phyloP scores from a whole-genome alignment of 192 early-diverging fungal species.

The Gryganskiella cystojenkinii region DNA sequence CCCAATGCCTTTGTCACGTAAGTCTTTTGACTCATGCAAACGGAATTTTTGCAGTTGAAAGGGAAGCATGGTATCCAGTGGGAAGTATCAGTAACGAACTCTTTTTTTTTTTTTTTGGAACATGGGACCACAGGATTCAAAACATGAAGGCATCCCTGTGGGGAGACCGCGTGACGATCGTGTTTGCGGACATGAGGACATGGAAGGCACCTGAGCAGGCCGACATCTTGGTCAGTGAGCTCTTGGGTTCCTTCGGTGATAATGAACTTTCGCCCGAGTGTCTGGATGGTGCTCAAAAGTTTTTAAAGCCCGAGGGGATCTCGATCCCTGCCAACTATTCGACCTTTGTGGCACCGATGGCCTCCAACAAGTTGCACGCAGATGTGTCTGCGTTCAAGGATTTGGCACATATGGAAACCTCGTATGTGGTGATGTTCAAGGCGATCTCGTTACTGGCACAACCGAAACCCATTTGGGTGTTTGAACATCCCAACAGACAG shows the following conservation, averaged over 20 bases:
- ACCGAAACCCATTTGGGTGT: slow-evolving; percentile 83
- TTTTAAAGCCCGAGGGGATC: slow-evolving; percentile 82
- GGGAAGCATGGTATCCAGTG: neutral
- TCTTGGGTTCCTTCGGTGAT: slow-evolving; percentile 98
- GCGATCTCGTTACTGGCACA: slow-evolving; percentile 73
- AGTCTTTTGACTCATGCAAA: too few species aligned
- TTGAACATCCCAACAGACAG: slow-evolving; percentile 77
- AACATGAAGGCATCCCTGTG: slow-evolving; percentile 79
- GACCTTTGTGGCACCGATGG: slow-evolving; percentile 86
- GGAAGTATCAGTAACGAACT: neutral
- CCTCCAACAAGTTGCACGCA: slow-evolving; percentile 84
- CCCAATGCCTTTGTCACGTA: slow-evolving; percentile 91
- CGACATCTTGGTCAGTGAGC: slow-evolving; percentile 95
- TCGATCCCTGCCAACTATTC: slow-evolving; percentile 93
- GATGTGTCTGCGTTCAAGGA: slow-evolving; percentile 79
- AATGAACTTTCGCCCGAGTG: slow-evolving; percentile 99
- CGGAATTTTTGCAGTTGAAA: neutral
- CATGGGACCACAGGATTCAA: slow-evolving; percentile 65
- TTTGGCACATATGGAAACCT: slow-evolving; percentile 82
- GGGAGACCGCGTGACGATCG: slow-evolving; percentile 84
- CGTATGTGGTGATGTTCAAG: slow-evolving; percentile 98
- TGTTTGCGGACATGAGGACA: slow-evolving; percentile 92
- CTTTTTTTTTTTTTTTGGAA: neutral
- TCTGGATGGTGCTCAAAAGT: slow-evolving; percentile 87
- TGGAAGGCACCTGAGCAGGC: slow-evolving; percentile 79